Evolutionary conservation across 1,284 basidiomycete species (phyloP), one percentile per base, ranked within the genome.

Genomic region (Trametes sp.): DNA sequence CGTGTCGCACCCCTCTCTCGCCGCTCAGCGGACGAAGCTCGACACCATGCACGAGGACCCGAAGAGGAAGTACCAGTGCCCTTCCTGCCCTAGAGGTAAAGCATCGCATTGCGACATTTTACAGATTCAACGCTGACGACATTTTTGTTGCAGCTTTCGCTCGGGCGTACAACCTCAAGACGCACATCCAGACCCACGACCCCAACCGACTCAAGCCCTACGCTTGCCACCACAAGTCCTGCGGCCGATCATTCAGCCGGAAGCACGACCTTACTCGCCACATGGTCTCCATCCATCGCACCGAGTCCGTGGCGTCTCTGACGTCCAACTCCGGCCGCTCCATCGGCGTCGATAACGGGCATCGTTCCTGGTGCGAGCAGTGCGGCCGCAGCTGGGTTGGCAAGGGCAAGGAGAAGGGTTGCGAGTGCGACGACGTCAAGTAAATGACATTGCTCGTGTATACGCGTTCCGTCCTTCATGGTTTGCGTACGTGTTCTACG

Each of bases 191-290:
- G 6, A 96, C 94, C 2, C 94, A 96, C 75, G 93, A 95, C 72
- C 93, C 94, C 21, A 90, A 93, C 75, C 84, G 94, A 58, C 80
- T 89, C 51, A 96, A 96, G 79, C 93, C 93, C 1, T 92, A 92
- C 71, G 83, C 89, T 35, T 96, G 94, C 74, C 89, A 89, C 45
- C 91, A 95, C 75, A 82, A 85, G 51, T 85, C 86, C 13, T 96
- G 94, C 70, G 90, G 89, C 13, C 88, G 94, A 57, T 91, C 92
- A 3, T 96, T 96, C 76, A 93, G 90, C 69, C 88, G 94, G 71
- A 95, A 96, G 79, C 94, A 96, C 71, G 94, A 96, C 73, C 78
- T 96, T 5, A 91, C 91, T 38, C 88, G 94, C 52, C 94, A 96
- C 74, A 82, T 94, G 49, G 87, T 93, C 48, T 92, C 91, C 64